These are phyloP conservation scores for Rhizopus arrhizus DNA, from an alignment of 371 early-diverging fungal species.

Conservation along the genomic window DNA sequence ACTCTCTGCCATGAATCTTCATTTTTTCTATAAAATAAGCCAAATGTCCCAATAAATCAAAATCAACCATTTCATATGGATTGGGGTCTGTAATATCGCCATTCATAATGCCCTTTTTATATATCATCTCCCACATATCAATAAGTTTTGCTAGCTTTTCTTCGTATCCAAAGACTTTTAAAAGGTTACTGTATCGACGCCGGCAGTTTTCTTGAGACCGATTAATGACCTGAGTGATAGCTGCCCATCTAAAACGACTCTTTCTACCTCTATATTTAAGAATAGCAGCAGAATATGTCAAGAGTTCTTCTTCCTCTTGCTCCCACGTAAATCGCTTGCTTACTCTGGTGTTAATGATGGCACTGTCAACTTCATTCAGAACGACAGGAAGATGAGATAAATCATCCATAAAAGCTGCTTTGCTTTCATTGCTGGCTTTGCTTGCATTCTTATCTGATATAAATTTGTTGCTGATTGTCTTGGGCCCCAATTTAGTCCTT, in stretches of 20 bases:
- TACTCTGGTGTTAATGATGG: background rate
- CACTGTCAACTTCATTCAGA: background rate
- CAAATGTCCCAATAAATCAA: slow-evolving; percentile 38
- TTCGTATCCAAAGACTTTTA: slow-evolving; percentile 16
- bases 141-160: slow-evolving; percentile 32
- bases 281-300: slow-evolving; percentile 46
- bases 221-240: slow-evolving; percentile 22
- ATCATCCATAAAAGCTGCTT: background rate
- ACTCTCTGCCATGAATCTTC: background rate
- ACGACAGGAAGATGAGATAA: background rate
- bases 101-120: slow-evolving; percentile 35
- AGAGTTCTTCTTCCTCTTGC: slow-evolving; percentile 51
- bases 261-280: slow-evolving; percentile 16
- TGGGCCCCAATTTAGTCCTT: background rate
- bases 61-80: slow-evolving; percentile 22
- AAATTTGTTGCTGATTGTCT: background rate
- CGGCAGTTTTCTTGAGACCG: slow-evolving; percentile 33
- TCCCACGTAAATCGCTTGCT: slow-evolving; percentile 34
- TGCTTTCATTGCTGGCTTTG: background rate
- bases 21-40: slow-evolving; percentile 40
- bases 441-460: too few species aligned
- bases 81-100: slow-evolving; percentile 36
- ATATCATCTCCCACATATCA: slow-evolving; percentile 41
- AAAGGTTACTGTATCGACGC: slow-evolving; percentile 39
- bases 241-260: slow-evolving; percentile 42